Conservation (phyloP, 352 stramenopile genomes). For the Elongisporangium senticosum region DNA sequence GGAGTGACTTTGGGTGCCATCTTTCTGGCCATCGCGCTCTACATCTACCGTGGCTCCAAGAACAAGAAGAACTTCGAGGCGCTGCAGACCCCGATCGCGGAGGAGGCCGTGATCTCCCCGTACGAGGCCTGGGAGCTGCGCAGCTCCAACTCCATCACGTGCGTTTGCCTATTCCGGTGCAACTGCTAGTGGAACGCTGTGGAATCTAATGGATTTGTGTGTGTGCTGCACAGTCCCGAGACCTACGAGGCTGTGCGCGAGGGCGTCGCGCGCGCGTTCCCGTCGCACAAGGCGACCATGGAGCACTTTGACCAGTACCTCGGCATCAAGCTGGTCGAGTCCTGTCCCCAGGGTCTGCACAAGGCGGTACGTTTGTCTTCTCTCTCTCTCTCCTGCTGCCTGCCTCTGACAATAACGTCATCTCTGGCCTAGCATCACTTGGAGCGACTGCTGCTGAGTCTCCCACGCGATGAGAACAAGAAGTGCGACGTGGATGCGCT, state of each 20-base stretch:
- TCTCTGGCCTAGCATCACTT: constrained; percentile 48
- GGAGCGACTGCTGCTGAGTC: constrained; percentile 68
- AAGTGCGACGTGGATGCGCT: constrained; percentile 67
- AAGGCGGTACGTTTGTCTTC: constrained; percentile 32
- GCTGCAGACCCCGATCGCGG: constrained; percentile 64
- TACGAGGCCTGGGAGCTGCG: constrained; percentile 85
- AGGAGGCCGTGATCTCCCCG: constrained; percentile 70
- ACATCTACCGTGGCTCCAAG: constrained; percentile 65
- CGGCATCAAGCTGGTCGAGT: constrained; percentile 57
- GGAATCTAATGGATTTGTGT: neutral
- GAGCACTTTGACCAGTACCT: constrained; percentile 78
- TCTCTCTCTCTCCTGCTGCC: neutral
- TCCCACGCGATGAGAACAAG: constrained; percentile 43
- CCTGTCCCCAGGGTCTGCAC: constrained; percentile 48
- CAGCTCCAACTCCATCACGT: constrained; percentile 79
- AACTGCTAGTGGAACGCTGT: neutral
- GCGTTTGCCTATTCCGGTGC: constrained; percentile 3
- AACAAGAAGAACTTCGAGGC: constrained; percentile 81
- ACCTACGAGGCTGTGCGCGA: constrained; percentile 45
- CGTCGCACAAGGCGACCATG: constrained; percentile 56
- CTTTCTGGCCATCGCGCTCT: constrained; percentile 55
- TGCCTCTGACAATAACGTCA: neutral
- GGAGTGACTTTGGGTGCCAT: constrained; percentile 71
- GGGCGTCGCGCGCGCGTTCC: constrained; percentile 48
- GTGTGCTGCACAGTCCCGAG: constrained; percentile 24